phyloP scores from a whole-genome alignment of 768 basidiomycete genomes.

The Omphalotus guepiniiformis region DNA sequence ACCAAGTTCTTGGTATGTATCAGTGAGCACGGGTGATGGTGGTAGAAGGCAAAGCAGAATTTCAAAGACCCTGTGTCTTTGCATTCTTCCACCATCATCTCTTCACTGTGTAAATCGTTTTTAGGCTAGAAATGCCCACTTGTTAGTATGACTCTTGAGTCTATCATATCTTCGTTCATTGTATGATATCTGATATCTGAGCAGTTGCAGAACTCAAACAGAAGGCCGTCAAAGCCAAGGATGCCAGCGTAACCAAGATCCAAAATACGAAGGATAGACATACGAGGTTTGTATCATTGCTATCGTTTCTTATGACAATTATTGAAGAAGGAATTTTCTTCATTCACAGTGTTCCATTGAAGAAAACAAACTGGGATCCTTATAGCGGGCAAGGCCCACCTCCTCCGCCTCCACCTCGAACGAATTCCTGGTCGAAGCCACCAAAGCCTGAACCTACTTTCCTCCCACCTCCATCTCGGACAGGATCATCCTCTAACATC shows the following conservation, averaged over 20 bases:
- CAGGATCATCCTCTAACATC: slow-evolving; percentile 17
- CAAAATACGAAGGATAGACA: slow-evolving; percentile 54
- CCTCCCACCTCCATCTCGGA: slow-evolving; percentile 21
- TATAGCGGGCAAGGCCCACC: slow-evolving; percentile 48
- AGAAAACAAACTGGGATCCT: slow-evolving; percentile 63
- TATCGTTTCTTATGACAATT: background rate
- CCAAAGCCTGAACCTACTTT: slow-evolving; percentile 20
- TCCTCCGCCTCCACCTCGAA: slow-evolving; percentile 37
- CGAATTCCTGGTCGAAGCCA: slow-evolving; percentile 4
- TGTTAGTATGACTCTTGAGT: too few species aligned
- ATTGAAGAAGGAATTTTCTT: background rate
- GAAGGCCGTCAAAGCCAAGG: slow-evolving; percentile 59
- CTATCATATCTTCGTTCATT: too few species aligned
- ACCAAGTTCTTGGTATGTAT: too few species aligned
- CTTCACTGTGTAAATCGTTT: too few species aligned
- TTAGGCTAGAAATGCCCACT: too few species aligned
- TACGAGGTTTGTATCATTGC: slow-evolving; percentile 36
- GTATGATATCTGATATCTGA: too few species aligned
- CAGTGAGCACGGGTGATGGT: too few species aligned
- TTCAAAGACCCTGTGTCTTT: too few species aligned
- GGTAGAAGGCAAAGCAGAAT: too few species aligned
- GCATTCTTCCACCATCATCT: too few species aligned
- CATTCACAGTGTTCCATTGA: slow-evolving; percentile 44
- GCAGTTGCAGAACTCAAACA: slow-evolving; percentile 66
- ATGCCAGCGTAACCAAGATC: slow-evolving; percentile 46